Evolutionary conservation across 2,329 filamentous ascomycete genomes (phyloP), one percentile per base, ranked within the genome.

Genomic region (Trichoderma hamatum): DNA sequence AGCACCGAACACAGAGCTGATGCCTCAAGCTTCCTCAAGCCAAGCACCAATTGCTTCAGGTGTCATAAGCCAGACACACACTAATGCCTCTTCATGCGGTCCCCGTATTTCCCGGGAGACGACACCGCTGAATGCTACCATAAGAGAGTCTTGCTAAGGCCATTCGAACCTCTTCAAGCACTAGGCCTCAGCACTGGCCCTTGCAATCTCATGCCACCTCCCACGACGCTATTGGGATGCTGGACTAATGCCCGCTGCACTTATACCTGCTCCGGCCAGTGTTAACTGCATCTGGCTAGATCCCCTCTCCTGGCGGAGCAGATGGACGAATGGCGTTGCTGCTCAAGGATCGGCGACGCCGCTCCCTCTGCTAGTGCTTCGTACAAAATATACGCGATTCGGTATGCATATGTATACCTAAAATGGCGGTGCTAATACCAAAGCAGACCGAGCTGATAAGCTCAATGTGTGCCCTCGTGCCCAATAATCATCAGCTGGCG

Each of bases 301-400:
- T 10, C 14, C 13, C 13, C 14, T 49, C n/a, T 30, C 21, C 28
- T 16, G 21, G 32, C 30, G 39, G 14, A 19, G 43, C n/a, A 59
- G 64, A 59, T 67, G 64, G n/a, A 32, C 64, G 55, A 67, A 67
- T 67, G 43, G 51, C 43, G 28, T 36, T 51, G 30, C 30, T n/a
- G 39, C 39, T 58, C 55, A 52, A 46, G 64, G 64, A 67, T 67
- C 64, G 64, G 64, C 64, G 64, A 59, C 64, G 64, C 64, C 64
- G 64, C 43, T 32, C 58, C 32, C 55, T 52, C 55, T 30, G 19
- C 43, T 51, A 59, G 43, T 21, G n/a, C 46, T 24, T 49, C 46
- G 46, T 32, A 43, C 46, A 24, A 11, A 55, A 52, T 39, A 5
- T 24, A 64, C 56, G 24, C 16, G 64, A 60, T 39, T 60, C 39